Conservation (phyloP, 192 early-diverging fungal species). For the Entomortierella parvispora region DNA sequence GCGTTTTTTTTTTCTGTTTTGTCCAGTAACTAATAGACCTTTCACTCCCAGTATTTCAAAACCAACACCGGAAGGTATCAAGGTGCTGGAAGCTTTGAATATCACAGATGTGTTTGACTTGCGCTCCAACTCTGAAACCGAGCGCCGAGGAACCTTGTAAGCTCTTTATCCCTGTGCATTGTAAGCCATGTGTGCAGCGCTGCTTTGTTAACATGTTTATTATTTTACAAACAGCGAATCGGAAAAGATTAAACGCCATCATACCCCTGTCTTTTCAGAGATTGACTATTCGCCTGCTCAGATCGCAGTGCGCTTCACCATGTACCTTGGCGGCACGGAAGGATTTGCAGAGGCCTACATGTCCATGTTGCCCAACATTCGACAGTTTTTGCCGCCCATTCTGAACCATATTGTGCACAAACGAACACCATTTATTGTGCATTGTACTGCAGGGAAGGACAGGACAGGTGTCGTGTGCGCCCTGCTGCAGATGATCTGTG, state of each 20-base stretch:
- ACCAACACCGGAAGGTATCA: constrained; percentile 54
- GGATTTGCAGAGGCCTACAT: constrained; percentile 64
- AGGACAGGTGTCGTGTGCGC: constrained; percentile 71
- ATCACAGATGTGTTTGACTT: constrained; percentile 65
- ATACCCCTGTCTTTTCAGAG: constrained; percentile 61
- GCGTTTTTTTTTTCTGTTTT: neutral
- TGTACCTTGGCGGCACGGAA: constrained; percentile 63
- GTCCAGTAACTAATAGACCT: neutral
- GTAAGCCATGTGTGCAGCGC: too few species aligned
- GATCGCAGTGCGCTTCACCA: constrained; percentile 61
- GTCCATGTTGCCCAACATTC: constrained; percentile 57
- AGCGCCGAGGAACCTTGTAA: constrained; percentile 56
- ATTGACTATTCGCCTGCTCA: constrained; percentile 67
- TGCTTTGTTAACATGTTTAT: too few species aligned
- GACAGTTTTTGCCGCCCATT: constrained; percentile 52
- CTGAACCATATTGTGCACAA: constrained; percentile 59
- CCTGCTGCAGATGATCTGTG: constrained; percentile 66
- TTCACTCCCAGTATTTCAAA: constrained; percentile 49
- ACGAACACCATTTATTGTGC: constrained; percentile 65
- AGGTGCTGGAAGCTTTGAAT: constrained; percentile 56
- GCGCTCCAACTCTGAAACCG: constrained; percentile 61
- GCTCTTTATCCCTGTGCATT: too few species aligned
- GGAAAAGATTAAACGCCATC: constrained; percentile 49
- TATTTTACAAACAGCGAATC: too few species aligned
- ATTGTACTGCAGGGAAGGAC: constrained; percentile 80